Evolutionary conservation across 192 early-diverging fungal genomes (phyloP), one percentile per base, ranked within the genome.

Genomic region (Chytriomyces hyalinus): DNA sequence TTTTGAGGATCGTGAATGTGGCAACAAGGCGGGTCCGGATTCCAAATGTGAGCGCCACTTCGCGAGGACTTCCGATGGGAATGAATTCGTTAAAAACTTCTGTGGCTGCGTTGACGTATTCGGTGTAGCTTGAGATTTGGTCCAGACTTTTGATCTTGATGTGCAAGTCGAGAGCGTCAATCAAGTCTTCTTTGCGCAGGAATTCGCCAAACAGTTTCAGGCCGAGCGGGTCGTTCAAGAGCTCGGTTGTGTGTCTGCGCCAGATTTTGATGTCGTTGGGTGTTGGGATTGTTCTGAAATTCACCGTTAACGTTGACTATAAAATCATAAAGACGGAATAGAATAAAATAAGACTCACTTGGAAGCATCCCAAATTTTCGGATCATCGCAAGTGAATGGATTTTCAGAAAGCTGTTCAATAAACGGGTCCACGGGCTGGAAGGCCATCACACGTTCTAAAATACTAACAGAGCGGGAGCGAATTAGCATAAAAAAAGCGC

Each of bases 81-180:
- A 85, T 78, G 73, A 83, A 85, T 48, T 83, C 81, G n/a, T 78
- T 62, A 63, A 81, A 83, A 45, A 85, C 80, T 5, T 47, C 49
- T 11, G n/a, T 48, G 5, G 81, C 77, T 13, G 36, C 61, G 49
- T 45, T 47, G 44, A 66, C 44, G 59, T 73, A 85, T 44, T 85
- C 84, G 28, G 60, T 43, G 50, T 79, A 76, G 24, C 67, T 77
- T 28, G 73, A 36, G 6, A 80, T 73, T 10, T 67, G n/a, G 50
- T 77, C 81, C 17, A 85, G 77, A 5, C 70, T 77, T 46, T 75
- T 62, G 69, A 77, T 75, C 28, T 67, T 69, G 5, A 80, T 64
- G 49, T 75, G 67, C 46, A 85, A 76, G 28, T 85, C 80, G 13
- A 85, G 78, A 57, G 81, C 76, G 74, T 83, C 81, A 63, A 48